Conservation (phyloP, 495 filamentous ascomycete species). For the Tuber magnatum region DNA sequence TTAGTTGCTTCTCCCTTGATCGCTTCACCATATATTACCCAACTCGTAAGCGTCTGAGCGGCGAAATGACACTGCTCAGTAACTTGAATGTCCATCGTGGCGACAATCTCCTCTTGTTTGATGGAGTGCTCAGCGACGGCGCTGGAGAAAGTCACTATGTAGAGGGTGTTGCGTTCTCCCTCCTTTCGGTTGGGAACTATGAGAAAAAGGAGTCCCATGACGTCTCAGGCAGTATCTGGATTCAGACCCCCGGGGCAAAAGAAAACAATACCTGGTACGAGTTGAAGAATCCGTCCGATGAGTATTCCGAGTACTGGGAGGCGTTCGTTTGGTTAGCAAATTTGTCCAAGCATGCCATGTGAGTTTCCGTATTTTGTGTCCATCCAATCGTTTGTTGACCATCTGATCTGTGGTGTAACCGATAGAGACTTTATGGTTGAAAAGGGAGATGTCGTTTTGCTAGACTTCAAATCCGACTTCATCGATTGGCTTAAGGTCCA, state of each 20-base stretch:
- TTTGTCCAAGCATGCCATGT: conserved; percentile 58
- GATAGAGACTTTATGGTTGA: conserved; percentile 49
- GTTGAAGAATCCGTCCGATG: conserved; percentile 49
- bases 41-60: conserved; percentile 39
- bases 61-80: conserved; percentile 51
- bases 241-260: conserved; percentile 48
- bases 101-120: conserved; percentile 47
- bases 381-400: neutral
- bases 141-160: conserved; percentile 45
- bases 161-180: conserved; percentile 49
- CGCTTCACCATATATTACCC: conserved; percentile 50
- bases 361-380: conserved; percentile 6
- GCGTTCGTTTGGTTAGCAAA: conserved; percentile 62
- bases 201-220: conserved; percentile 44
- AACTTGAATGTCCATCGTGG: conserved; percentile 44
- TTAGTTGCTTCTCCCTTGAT: conserved; percentile 48
- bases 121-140: conserved; percentile 53
- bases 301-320: conserved; percentile 54
- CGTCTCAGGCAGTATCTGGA: conserved; percentile 54
- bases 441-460: conserved; percentile 43
- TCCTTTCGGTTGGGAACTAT: conserved; percentile 61
- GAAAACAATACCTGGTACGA: conserved; percentile 54
- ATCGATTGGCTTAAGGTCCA: conserved; percentile 47
- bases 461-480: conserved; percentile 53
- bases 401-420: conserved; percentile 7